phyloP scores from a whole-genome alignment of 2,329 filamentous ascomycete species.

The Penicillium sp. region DNA sequence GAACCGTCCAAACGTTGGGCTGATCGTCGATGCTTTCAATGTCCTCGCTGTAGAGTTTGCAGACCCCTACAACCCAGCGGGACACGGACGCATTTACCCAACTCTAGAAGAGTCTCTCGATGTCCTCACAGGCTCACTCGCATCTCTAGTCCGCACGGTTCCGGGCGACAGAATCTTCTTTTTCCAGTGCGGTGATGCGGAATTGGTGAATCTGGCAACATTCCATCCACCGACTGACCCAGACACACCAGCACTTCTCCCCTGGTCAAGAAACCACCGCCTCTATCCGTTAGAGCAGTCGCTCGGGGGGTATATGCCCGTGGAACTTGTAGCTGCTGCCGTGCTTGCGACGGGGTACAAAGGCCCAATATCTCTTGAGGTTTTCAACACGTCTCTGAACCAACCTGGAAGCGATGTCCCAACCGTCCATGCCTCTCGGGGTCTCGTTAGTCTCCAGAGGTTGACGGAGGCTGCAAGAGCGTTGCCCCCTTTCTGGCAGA shows the following conservation, averaged over 20 bases:
- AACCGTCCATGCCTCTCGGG: conserved; percentile 27
- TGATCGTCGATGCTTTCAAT: conserved; percentile 38
- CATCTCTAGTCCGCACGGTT: conserved; percentile 26
- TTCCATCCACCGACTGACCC: conserved; percentile 27
- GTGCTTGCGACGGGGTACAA: conserved; percentile 35
- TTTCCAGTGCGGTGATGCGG: conserved; percentile 36
- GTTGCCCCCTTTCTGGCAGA: conserved; percentile 28
- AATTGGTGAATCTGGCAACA: conserved; percentile 26
- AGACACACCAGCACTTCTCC: conserved; percentile 27
- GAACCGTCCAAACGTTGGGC: conserved; percentile 34
- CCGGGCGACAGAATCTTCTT: conserved; percentile 38
- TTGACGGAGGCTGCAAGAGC: conserved; percentile 16
- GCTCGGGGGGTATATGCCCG: conserved; percentile 35
- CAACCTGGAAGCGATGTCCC: conserved; percentile 22
- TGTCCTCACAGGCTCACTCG: conserved; percentile 27
- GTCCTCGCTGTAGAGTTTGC: conserved; percentile 37
- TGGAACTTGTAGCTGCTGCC: conserved; percentile 33
- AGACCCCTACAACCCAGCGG: conserved; percentile 31
- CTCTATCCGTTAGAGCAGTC: conserved; percentile 31
- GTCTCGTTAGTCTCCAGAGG: conserved; percentile 22
- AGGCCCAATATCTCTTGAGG: conserved; percentile 36
- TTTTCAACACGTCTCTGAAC: conserved; percentile 34
- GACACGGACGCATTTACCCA: conserved; percentile 32
- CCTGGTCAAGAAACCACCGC: conserved; percentile 35
- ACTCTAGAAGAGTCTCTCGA: conserved; percentile 30